Base-by-base conservation (phyloP, 148 eudicot genomes). In the Salicornia ramosissima region DNA sequence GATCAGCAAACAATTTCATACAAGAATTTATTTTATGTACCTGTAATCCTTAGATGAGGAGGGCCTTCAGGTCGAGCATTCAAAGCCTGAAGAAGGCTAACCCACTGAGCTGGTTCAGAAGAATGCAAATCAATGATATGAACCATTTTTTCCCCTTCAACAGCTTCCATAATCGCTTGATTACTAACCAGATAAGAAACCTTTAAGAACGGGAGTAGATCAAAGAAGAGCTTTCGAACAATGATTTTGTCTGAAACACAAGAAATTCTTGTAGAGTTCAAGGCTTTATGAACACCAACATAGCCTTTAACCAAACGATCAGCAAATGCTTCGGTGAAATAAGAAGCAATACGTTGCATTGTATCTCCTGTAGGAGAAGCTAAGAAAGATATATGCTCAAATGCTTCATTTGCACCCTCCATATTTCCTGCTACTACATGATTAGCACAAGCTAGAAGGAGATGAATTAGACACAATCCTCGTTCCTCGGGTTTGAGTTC, bases 31-130 rank as follows among this genome's bases (percentile, higher is more conserved):
- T 6, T 4, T 13, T n/a, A n/a, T n/a, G 1, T 49, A 49, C 71
- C 71, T 36, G 92, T 90, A 55, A 90, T 87, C 54, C 83, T 82
- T 77, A 90, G 53, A 75, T 90, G 91, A 33, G 92, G 92, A 10
- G 92, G 90, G 1, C 92, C 90, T 75, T 86, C 86, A 6, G 79
- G 84, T 63, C 83, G 84, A 2, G 79, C 73, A 39, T 79, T 71
- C n/a, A 90, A 75, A 2, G 70, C 78, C 56, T 80, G 87, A 9
- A 89, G 76, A 67, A 89, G 96, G 62, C 77, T 77, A 51, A 87
- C 63, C 91, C 96, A 89, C 34, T 87, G 96, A 21, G 96, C 87
- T 50, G 96, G 88, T 70, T 87, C 96, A n/a, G 67, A 78, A 11
- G 73, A 74, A 74, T 86, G 61, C 8, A 90, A 78, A 75, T 90